A percentile compares a stretch with the other conserved stretches of the same genome.
Conservation (phyloP, 768 basidiomycete species). For the Russula abietina region DNA sequence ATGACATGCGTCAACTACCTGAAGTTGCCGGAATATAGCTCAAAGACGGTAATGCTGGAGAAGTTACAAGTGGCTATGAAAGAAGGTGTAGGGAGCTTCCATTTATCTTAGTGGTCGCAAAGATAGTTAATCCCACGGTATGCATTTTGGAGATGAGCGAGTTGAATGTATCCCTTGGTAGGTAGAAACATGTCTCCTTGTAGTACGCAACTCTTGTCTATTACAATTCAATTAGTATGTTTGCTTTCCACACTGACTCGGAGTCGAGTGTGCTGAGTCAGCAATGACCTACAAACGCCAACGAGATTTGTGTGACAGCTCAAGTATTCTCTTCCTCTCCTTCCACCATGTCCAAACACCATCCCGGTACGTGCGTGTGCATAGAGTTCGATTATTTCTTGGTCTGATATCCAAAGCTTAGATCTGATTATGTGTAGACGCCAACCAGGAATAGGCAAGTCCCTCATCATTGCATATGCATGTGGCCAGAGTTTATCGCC, state of each 20-base stretch:
- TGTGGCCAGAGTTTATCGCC: background rate
- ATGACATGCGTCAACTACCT: conserved; percentile 99
- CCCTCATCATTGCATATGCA: no score
- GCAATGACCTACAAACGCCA: background rate
- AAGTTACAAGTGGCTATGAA: conserved; percentile 81
- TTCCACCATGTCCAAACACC: conserved; percentile 34
- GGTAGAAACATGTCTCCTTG: conserved; percentile 14
- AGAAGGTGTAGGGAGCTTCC: conserved; percentile 96
- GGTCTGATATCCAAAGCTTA: conserved; percentile 29
- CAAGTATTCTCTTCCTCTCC: background rate
- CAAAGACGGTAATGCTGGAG: conserved; percentile 75
- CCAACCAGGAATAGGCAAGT: conserved; percentile 91
- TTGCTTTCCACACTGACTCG: background rate
- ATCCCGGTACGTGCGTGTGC: conserved; percentile 30
- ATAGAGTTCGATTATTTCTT: background rate
- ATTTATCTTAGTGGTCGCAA: conserved; percentile 80
- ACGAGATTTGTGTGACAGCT: background rate
- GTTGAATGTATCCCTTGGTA: background rate
- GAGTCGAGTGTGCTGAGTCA: conserved; percentile 6
- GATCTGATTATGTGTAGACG: conserved; percentile 98
- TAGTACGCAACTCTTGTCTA: background rate
- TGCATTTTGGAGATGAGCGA: background rate
- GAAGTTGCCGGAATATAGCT: conserved; percentile 93
- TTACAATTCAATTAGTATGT: background rate
- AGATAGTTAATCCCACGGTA: background rate